phyloP scores from a whole-genome alignment of 2,329 filamentous ascomycete species.

The Fusarium nodosum region DNA sequence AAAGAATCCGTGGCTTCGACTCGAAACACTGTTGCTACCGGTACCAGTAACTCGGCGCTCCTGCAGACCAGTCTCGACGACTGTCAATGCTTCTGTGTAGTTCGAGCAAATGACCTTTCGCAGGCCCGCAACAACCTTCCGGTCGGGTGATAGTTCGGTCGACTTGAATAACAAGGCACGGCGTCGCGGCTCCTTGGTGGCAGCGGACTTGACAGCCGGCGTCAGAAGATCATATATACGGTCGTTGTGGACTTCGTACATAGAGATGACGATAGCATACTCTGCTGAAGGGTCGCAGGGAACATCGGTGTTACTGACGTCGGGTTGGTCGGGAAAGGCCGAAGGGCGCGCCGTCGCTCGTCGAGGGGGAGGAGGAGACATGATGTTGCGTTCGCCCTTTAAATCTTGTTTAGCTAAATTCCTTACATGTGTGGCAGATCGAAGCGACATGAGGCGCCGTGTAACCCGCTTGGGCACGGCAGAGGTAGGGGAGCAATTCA shows the following conservation, averaged over 20 bases:
- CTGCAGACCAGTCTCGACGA: conserved; percentile 89
- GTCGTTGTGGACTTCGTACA: conserved; percentile 99
- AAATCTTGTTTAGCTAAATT: conserved; percentile 61
- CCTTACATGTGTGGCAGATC: conserved; percentile 61
- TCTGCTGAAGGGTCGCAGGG: conserved; percentile 73
- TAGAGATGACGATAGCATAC: conserved; percentile 90
- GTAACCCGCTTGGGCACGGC: conserved; percentile 53
- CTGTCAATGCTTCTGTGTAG: conserved; percentile 86
- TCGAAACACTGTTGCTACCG: conserved; percentile 91
- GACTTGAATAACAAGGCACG: conserved; percentile 90
- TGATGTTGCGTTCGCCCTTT: conserved; percentile 65
- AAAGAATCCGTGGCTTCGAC: conserved; percentile 95
- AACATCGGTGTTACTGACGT: conserved; percentile 78
- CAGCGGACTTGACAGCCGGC: conserved; percentile 68
- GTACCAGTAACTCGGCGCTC: conserved; percentile 92
- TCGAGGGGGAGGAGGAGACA: conserved; percentile 68
- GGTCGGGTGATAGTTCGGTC: conserved; percentile 87
- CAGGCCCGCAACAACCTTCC: conserved; percentile 94
- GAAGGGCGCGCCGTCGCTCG: conserved; percentile 77
- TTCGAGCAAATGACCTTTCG: conserved; percentile 89
- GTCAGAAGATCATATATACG: conserved; percentile 94
- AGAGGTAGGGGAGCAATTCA: conserved; percentile 41
- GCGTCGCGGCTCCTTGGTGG: conserved; percentile 79
- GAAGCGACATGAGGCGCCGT: conserved; percentile 59
- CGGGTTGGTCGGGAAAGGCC: conserved; percentile 79